Evolutionary conservation across 768 basidiomycete species (phyloP).

Genomic region (Hemileccinum rubropunctum): DNA sequence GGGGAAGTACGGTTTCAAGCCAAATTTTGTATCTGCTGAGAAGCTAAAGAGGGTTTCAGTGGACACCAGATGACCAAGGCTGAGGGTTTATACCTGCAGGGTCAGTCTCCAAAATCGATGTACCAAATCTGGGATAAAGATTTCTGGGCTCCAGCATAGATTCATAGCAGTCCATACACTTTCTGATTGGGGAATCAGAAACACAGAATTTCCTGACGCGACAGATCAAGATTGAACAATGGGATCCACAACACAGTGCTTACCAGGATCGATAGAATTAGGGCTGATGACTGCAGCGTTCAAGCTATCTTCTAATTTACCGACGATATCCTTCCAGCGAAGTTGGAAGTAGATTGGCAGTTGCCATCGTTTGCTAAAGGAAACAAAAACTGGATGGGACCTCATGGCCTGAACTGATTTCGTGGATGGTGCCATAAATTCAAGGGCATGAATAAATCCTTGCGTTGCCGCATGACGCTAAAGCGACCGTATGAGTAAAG

Average conservation of each 20-base stretch:
- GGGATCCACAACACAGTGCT: slow-evolving; percentile 1
- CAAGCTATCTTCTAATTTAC: slow-evolving; percentile 69
- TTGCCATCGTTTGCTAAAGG: slow-evolving; percentile 90
- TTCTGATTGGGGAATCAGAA: slow-evolving; percentile 61
- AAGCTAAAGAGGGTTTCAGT: slow-evolving; percentile 47
- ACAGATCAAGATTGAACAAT: background rate
- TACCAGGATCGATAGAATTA: slow-evolving; percentile 38
- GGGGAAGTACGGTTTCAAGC: slow-evolving; percentile 58
- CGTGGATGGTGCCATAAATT: slow-evolving; percentile 76
- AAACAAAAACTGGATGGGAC: slow-evolving; percentile 59
- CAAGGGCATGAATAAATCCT: slow-evolving; percentile 78
- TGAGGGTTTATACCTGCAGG: slow-evolving; percentile 61
- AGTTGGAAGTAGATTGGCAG: slow-evolving; percentile 96
- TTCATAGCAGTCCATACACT: slow-evolving; percentile 71
- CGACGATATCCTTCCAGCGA: slow-evolving; percentile 92
- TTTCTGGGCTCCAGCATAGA: slow-evolving; percentile 82
- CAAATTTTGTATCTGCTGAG: slow-evolving; percentile 76
- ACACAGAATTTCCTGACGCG: slow-evolving; percentile 32
- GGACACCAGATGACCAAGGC: background rate
- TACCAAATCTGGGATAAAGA: slow-evolving; percentile 80
- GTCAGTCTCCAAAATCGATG: slow-evolving; percentile 90
- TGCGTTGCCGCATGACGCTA: slow-evolving; percentile 86
- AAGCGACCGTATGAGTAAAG: slow-evolving; percentile 1
- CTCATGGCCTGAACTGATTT: slow-evolving; percentile 71
- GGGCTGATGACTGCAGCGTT: slow-evolving; percentile 41